Evolutionary conservation across 202 grass and related monocot species (phyloP), one percentile per base, ranked within the genome.

Genomic region (Carex sylvatica): DNA sequence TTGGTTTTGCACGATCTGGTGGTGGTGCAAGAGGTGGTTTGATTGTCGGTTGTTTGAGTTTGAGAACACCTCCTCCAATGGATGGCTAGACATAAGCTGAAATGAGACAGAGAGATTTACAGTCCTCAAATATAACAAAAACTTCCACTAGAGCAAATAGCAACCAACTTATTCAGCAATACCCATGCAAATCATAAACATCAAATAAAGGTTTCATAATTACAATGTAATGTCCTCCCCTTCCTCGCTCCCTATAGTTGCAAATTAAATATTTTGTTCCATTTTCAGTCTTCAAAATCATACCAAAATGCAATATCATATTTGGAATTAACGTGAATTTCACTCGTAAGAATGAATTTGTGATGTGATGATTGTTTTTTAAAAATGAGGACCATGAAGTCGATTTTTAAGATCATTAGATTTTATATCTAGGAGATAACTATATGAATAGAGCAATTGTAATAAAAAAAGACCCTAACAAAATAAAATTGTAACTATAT

Each of bases 31-130:
- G 2, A 62, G 58, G 11, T 66, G 61, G 15, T 9, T 64, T 3
- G 42, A 14, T 69, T 66, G 79, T 61, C 20, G 70, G 26, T 70
- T 53, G 14, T 67, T 82, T 1, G 33, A 66, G 13, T 59, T 59
- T 31, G 28, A 23, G 36, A 87, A 53, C 22, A 78, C 69, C 65
- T 83, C 85, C n/a, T 83, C 86, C 62, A 87, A 70, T 16, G 80
- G 62, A 26, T 83, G 86, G 16, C 33, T 72, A 26, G 53, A 26
- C 81, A 87, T 87, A 18, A 78, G 65, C 86, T 83, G 66, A 54
- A 55, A 0, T 60, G 71, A 73, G 62, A 61, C n/a, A 36, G 20
- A 65, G 2, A 84, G 26, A 84, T 44, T 47, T 47, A 55, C n/a
- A 20, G 15, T 46, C 11, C 2, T 9, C 6, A 69, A 69, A 16